phyloP scores from a whole-genome alignment of 2,329 filamentous ascomycete genomes.

The Aspergillus proliferans region DNA sequence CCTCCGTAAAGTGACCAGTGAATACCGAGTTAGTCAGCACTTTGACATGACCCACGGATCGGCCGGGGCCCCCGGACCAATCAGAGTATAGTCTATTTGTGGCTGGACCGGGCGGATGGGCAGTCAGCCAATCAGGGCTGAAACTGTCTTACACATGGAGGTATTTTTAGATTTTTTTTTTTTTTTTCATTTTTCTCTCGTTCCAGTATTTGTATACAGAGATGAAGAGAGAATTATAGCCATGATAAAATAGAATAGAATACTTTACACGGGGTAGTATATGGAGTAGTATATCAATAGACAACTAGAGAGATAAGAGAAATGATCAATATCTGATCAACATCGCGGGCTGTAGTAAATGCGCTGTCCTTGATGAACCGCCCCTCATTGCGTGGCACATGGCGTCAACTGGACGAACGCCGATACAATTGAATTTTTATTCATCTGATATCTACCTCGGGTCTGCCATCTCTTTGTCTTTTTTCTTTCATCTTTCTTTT shows the following conservation, averaged over 20 bases:
- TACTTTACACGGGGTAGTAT: neutral
- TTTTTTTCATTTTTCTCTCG: neutral
- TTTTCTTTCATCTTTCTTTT: slow-evolving; percentile 7
- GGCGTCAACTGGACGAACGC: slow-evolving; percentile 15
- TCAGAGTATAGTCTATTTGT: too few relatives aligned
- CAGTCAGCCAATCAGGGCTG: neutral
- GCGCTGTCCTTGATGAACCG: neutral
- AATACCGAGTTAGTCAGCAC: neutral
- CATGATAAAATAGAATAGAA: slow-evolving; percentile 1
- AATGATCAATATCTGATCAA: too few relatives aligned
- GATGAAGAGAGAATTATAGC: neutral
- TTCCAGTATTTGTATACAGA: too few relatives aligned
- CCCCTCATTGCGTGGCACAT: slow-evolving; percentile 23
- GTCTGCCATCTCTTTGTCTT: slow-evolving; percentile 3
- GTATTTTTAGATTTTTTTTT: neutral
- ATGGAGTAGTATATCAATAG: neutral
- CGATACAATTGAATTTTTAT: slow-evolving; percentile 1
- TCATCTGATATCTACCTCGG: slow-evolving; percentile 1
- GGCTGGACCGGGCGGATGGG: too few relatives aligned
- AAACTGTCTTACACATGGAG: neutral
- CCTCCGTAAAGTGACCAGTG: neutral
- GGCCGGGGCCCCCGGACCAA: too few relatives aligned
- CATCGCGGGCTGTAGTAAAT: too few relatives aligned
- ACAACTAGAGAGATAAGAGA: too few relatives aligned
- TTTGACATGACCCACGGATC: neutral